Percentiles rank a stretch among this genome's conserved stretches.
Conservation (phyloP, 441 rosid species). For the Kokia cookei region DNA sequence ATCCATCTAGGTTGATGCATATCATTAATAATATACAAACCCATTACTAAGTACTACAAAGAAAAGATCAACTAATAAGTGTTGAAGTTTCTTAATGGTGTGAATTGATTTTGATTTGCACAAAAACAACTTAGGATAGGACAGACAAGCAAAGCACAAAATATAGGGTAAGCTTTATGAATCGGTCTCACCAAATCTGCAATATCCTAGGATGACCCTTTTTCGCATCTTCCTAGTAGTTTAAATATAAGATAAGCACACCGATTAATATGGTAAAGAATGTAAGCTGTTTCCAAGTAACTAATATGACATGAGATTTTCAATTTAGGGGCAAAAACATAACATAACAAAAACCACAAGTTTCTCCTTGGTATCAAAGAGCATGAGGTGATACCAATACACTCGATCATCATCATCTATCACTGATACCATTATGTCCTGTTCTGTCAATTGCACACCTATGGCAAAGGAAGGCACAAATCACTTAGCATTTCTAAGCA, state of each 20-base stretch:
- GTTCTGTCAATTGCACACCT: constrained; percentile 37
- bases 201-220: background rate
- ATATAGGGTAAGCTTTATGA: background rate
- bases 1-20: background rate
- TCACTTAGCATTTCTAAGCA: constrained; percentile 7
- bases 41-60: background rate
- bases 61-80: background rate
- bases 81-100: background rate
- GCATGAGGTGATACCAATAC: constrained; percentile 36
- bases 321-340: background rate
- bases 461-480: constrained; percentile 7
- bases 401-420: constrained; percentile 52
- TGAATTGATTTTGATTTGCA: background rate
- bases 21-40: background rate
- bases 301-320: background rate
- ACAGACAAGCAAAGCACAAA: background rate
- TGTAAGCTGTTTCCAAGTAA: background rate
- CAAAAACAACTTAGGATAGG: background rate
- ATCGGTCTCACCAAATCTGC: background rate
- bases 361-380: constrained; percentile 9
- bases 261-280: background rate
- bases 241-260: background rate
- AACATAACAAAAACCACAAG: background rate
- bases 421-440: constrained; percentile 20
- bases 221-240: background rate